Percentiles rank a stretch among this genome's conserved stretches.
Evolutionary conservation across 805 yeast species (phyloP).

Genomic region (Torulaspora gathmanii): DNA sequence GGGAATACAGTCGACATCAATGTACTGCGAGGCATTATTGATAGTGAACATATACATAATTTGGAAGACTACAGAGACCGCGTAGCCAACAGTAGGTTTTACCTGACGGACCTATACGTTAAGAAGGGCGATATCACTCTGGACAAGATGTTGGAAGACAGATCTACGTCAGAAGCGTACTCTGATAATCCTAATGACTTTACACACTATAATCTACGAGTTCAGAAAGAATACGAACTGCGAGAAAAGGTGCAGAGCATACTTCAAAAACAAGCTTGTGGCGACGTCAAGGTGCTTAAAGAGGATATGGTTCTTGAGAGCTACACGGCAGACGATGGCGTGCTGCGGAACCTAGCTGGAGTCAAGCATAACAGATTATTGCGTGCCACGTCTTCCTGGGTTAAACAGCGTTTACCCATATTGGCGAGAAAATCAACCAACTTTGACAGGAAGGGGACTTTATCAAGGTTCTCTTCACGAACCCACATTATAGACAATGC

Average conservation of each 20-base stretch:
- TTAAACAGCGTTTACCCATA: not conserved
- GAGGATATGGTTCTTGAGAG: slow-evolving; percentile 15
- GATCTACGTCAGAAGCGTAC: not conserved
- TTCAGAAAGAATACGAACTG: slow-evolving; percentile 33
- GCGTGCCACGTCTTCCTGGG: slow-evolving; percentile 1
- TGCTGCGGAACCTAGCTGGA: not conserved
- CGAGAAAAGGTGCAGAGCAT: slow-evolving; percentile 28
- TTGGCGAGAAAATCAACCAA: not conserved
- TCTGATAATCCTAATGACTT: slow-evolving; percentile 29
- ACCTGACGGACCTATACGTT: slow-evolving; percentile 20
- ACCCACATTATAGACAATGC: slow-evolving; percentile 23
- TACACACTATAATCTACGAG: slow-evolving; percentile 34
- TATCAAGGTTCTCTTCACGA: slow-evolving; percentile 11
- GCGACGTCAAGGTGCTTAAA: slow-evolving; percentile 21
- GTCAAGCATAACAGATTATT: slow-evolving; percentile 3
- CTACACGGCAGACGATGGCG: slow-evolving; percentile 18
- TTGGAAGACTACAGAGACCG: slow-evolving; percentile 18
- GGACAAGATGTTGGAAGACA: slow-evolving; percentile 6
- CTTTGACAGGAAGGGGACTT: not conserved
- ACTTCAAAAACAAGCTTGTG: slow-evolving; percentile 14
- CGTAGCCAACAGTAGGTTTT: slow-evolving; percentile 22
- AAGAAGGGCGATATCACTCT: slow-evolving; percentile 9
- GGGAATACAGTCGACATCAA: slow-evolving; percentile 13
- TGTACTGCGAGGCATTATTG: slow-evolving; percentile 15
- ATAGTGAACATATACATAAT: slow-evolving; percentile 18